Evolutionary conservation across 2,329 filamentous ascomycete genomes (phyloP).

Genomic region (Alternaria atra): DNA sequence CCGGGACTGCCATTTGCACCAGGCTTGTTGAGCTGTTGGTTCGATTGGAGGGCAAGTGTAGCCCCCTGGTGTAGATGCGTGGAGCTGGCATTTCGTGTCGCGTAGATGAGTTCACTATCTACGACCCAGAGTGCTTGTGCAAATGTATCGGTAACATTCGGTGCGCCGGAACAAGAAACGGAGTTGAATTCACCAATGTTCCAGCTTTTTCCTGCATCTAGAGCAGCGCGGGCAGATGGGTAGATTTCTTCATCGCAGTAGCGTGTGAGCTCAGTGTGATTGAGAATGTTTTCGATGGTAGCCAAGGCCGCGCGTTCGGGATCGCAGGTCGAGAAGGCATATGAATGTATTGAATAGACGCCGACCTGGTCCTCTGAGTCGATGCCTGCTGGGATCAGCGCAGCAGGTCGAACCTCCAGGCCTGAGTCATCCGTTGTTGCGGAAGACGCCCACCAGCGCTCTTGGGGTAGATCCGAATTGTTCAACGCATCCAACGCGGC

Average conservation of each 20-base stretch:
- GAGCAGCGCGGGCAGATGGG: constrained; percentile 18
- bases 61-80: constrained; percentile 19
- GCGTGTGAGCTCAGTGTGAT: constrained; percentile 20
- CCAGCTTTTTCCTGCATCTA: constrained; percentile 11
- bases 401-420: constrained; percentile 15
- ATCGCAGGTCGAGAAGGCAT: constrained; percentile 17
- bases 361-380: constrained; percentile 13
- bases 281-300: constrained; percentile 21
- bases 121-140: constrained; percentile 24
- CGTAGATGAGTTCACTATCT: constrained; percentile 20
- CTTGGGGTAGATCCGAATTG: constrained; percentile 1
- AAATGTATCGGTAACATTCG: constrained; percentile 22
- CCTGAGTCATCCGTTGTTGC: constrained; percentile 20
- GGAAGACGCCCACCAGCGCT: constrained; percentile 24
- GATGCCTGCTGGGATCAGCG: constrained; percentile 20
- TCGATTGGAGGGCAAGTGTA: constrained; percentile 17
- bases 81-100: constrained; percentile 13
- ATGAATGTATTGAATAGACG: constrained; percentile 18
- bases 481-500: constrained; percentile 5
- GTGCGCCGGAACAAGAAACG: constrained; percentile 15
- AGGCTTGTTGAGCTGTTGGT: constrained; percentile 19
- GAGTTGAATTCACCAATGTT: constrained; percentile 24
- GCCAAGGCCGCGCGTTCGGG: constrained; percentile 9
- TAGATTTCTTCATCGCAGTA: constrained; percentile 22
- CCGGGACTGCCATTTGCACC: constrained; percentile 19